Evolutionary conservation across 2,329 filamentous ascomycete genomes (phyloP), one percentile per base, ranked within the genome.

Genomic region (Didymella pomorum): DNA sequence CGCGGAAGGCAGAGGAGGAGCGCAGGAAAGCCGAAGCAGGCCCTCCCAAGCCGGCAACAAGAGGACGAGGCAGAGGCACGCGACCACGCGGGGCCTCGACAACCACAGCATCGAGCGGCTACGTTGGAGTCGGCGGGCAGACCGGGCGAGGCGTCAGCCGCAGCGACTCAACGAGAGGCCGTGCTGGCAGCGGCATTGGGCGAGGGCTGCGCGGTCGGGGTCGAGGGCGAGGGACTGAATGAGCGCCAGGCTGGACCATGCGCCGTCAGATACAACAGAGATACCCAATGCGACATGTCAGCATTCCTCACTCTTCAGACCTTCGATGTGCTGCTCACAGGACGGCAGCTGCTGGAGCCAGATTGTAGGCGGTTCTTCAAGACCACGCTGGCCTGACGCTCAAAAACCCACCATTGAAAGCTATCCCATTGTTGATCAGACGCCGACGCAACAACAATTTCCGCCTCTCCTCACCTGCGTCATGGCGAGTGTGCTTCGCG

Each of bases 21-120:
- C 80, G 78, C 60, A 81, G 86, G 54, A 86, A 82, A 54, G 83
- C 83, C 29, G 87, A 89, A 63, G 88, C 89, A 65, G 88, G 89
- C 75, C 72, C 79, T 12, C 53, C 65, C 73, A 68, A 79, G 69
- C 78, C 79, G 59, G 76, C 76, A 14, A 74, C 70, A 45, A 64
- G 71, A 61, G 77, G 71, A 33, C 68, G 71, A 60, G 74, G 73
- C 28, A 71, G 77, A 56, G 76, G 78, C 33, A 73, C 58, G 10
- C 73, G 70, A 62, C 67, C 68, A 53, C 74, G 71, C 49, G 67
- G 74, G 58, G 60, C 67, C 47, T 63, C 68, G 41, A 72, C 67
- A 54, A 65, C 69, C 28, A 54, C 68, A 10, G 68, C 74, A 0
- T 72, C 74, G 8, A 75, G 74, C 16, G 75, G 75, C 25, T 80